A percentile compares a stretch with the other conserved stretches of the same genome.
These are phyloP conservation scores for Pistacia vera DNA, from an alignment of 345 rosid genomes.

Conservation along the genomic window DNA sequence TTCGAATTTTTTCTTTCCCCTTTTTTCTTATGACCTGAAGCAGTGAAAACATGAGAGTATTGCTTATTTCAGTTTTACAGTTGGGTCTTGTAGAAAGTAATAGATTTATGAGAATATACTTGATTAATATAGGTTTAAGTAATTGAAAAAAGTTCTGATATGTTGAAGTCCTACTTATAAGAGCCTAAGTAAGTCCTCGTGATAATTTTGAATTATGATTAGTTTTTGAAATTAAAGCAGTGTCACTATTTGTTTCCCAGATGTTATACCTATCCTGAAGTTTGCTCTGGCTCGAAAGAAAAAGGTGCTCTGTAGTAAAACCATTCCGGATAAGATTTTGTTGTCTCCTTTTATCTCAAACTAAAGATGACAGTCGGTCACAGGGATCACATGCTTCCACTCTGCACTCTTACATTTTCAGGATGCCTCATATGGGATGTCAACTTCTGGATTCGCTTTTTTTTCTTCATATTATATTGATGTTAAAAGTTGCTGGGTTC, in stretches of 20 bases:
- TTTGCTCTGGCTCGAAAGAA: not conserved
- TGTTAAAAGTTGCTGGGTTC: not conserved
- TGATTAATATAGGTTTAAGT: not conserved
- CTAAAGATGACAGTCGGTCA: not conserved
- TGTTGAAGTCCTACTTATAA: not conserved
- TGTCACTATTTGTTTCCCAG: not conserved
- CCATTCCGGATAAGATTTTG: not conserved
- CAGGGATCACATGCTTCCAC: not conserved
- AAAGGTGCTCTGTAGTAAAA: not conserved
- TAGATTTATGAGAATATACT: not conserved
- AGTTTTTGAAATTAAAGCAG: not conserved
- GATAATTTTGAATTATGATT: not conserved
- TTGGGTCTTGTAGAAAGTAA: not conserved
- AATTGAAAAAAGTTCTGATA: no score
- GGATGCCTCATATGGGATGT: not conserved
- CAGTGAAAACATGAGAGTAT: not conserved
- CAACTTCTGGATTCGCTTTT: not conserved
- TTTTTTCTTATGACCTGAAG: not conserved
- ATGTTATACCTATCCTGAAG: not conserved
- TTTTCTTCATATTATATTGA: not conserved
- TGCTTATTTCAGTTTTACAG: not conserved
- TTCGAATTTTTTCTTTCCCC: no score
- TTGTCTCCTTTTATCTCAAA: not conserved
- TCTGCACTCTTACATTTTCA: not conserved
- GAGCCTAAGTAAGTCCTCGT: not conserved